Conservation (phyloP, 2,329 filamentous ascomycete species). For the Cercospora sesami region DNA sequence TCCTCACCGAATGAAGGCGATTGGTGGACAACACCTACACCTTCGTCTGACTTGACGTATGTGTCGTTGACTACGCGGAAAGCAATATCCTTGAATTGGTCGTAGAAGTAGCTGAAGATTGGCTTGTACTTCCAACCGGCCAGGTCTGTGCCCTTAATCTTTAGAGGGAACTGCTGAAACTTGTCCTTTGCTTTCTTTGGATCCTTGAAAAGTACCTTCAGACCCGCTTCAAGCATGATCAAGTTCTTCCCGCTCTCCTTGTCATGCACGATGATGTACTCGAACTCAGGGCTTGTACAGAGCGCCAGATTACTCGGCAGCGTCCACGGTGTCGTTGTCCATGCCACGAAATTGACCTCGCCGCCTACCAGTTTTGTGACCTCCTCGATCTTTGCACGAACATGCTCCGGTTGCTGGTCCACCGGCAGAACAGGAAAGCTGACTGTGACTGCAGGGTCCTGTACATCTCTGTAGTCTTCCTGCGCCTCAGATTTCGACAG, state of each 20-base stretch:
- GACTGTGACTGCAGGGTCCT: constrained; percentile 85
- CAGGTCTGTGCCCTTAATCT: constrained; percentile 80
- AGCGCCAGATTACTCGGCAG: constrained; percentile 77
- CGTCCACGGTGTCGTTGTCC: constrained; percentile 90
- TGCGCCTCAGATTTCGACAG: constrained; percentile 92
- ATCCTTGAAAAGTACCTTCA: constrained; percentile 86
- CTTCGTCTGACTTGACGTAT: constrained; percentile 86
- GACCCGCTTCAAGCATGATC: constrained; percentile 76
- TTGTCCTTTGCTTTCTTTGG: constrained; percentile 94
- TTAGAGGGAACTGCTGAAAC: constrained; percentile 72
- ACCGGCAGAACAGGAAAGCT: constrained; percentile 71
- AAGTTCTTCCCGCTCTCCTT: constrained; percentile 80
- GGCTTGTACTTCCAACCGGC: constrained; percentile 86
- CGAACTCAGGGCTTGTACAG: constrained; percentile 76
- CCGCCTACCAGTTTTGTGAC: constrained; percentile 45
- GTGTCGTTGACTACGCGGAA: constrained; percentile 80
- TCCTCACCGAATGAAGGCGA: constrained; percentile 93
- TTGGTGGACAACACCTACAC: constrained; percentile 93
- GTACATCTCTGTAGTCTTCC: constrained; percentile 91
- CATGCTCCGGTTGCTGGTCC: constrained; percentile 35
- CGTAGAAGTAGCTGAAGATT: constrained; percentile 84
- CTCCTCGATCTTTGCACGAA: constrained; percentile 34
- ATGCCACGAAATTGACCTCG: constrained; percentile 72
- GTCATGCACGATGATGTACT: constrained; percentile 84
- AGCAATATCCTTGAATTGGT: constrained; percentile 79